phyloP scores from a whole-genome alignment of 2,329 filamentous ascomycete species.

The Aspergillus texensis region DNA sequence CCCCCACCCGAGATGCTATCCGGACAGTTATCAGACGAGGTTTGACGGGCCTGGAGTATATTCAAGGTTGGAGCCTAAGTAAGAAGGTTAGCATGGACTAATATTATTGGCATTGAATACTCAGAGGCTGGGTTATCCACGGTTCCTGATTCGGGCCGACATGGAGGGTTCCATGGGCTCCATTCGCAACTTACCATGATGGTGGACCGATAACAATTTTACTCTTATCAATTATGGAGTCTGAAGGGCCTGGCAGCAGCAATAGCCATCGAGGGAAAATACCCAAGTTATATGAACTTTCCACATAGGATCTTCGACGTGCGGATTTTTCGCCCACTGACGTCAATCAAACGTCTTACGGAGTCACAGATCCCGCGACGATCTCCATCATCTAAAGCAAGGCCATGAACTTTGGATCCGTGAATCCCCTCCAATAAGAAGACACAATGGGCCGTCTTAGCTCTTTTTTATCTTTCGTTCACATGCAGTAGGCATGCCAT shows the following conservation, averaged over 20 bases:
- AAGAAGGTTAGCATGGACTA: background rate
- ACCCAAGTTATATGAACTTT: background rate
- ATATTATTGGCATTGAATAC: background rate
- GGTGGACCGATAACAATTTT: background rate
- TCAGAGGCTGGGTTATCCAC: background rate
- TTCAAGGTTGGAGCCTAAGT: slow-evolving; percentile 24
- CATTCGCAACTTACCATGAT: background rate
- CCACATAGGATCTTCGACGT: background rate
- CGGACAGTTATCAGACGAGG: slow-evolving; percentile 23
- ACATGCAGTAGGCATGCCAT: background rate
- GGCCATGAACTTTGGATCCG: background rate
- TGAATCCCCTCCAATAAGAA: background rate
- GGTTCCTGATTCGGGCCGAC: slow-evolving; percentile 8
- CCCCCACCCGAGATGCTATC: slow-evolving; percentile 37
- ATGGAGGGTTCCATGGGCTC: background rate
- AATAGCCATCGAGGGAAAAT: background rate
- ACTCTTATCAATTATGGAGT: background rate
- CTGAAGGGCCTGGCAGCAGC: background rate
- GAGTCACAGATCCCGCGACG: slow-evolving; percentile 1
- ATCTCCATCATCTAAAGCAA: slow-evolving; percentile 4
- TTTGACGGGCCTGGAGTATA: slow-evolving; percentile 27
- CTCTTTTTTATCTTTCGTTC: background rate
- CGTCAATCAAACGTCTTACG: slow-evolving; percentile 16
- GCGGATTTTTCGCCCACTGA: slow-evolving; percentile 11
- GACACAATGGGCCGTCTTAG: background rate